These are phyloP conservation scores for Zymoseptoria pseudotritici DNA, from an alignment of 2,329 filamentous ascomycete genomes.

Conservation along the genomic window DNA sequence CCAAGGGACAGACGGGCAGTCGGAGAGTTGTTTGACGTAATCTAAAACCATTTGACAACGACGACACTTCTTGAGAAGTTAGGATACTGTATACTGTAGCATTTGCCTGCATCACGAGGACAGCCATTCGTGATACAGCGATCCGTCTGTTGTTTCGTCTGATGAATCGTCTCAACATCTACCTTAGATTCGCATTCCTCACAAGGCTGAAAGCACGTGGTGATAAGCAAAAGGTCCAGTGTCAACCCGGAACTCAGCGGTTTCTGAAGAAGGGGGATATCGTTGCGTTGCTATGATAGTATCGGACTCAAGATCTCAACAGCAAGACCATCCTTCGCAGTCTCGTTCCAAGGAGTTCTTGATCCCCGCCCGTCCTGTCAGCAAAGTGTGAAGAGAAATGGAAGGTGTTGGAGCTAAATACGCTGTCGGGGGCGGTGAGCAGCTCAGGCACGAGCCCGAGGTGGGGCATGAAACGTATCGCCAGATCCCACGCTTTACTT, in stretches of 20 bases:
- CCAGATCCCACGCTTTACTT: background rate
- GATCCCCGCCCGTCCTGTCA: background rate
- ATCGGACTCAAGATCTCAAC: too few species aligned
- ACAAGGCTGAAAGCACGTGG: background rate
- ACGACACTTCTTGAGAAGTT: background rate
- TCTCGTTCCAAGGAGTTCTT: background rate
- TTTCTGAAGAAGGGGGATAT: background rate
- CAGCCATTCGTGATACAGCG: background rate
- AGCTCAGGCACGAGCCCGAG: background rate
- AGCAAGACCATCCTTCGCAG: background rate
- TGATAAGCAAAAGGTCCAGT: background rate
- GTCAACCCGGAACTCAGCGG: background rate
- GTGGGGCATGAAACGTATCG: slow-evolving; percentile 1
- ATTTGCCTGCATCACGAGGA: background rate
- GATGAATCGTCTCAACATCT: background rate
- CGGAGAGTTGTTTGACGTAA: background rate
- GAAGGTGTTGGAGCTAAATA: background rate
- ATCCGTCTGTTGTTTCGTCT: background rate
- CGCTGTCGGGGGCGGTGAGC: background rate
- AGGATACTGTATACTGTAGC: background rate
- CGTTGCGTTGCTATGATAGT: too few species aligned
- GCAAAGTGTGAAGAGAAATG: background rate
- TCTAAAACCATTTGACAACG: background rate
- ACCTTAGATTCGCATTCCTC: background rate
- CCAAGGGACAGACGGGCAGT: background rate